Conservation (phyloP, 768 basidiomycete species). For the Mrakia gelida region DNA sequence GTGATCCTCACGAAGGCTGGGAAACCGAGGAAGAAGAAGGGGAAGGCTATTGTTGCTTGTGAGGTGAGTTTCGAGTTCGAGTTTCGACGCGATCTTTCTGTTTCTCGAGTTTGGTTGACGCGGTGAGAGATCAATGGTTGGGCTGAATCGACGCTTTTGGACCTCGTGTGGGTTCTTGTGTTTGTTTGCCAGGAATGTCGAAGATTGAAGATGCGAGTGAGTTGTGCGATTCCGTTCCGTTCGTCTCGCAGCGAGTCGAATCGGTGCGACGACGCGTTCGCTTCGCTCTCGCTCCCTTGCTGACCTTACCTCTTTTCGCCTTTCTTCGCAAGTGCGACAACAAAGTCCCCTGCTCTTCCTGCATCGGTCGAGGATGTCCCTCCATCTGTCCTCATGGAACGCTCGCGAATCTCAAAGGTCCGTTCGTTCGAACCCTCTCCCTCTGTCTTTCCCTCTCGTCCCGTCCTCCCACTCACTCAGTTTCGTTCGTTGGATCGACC, state of each 20-base stretch:
- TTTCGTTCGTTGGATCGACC: too few relatives aligned
- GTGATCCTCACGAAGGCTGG: not conserved
- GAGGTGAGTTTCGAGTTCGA: not conserved
- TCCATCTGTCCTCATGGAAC: slow-evolving; percentile 14
- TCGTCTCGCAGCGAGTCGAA: not conserved
- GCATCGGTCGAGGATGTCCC: slow-evolving; percentile 18
- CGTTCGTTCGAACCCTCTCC: not conserved
- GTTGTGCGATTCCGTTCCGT: not conserved
- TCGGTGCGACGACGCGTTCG: not conserved
- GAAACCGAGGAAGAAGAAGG: slow-evolving; percentile 6
- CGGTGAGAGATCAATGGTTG: too few relatives aligned
- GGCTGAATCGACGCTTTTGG: too few relatives aligned
- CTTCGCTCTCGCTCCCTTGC: not conserved
- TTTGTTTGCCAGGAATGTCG: not conserved
- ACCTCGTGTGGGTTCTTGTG: too few relatives aligned
- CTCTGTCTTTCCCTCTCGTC: not conserved
- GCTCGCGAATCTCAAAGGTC: slow-evolving; percentile 18
- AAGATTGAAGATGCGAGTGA: slow-evolving; percentile 6
- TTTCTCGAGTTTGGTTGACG: too few relatives aligned
- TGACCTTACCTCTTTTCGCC: not conserved
- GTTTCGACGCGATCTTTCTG: not conserved
- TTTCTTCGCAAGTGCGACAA: slow-evolving; percentile 14
- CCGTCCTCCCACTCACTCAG: too few relatives aligned
- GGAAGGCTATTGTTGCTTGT: slow-evolving; percentile 4
- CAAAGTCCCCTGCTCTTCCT: slow-evolving; percentile 16